A percentile compares a stretch with the other conserved stretches of the same genome.
These are phyloP conservation scores for Leccinum obscurum DNA, from an alignment of 768 basidiomycete species.

Conservation along the genomic window DNA sequence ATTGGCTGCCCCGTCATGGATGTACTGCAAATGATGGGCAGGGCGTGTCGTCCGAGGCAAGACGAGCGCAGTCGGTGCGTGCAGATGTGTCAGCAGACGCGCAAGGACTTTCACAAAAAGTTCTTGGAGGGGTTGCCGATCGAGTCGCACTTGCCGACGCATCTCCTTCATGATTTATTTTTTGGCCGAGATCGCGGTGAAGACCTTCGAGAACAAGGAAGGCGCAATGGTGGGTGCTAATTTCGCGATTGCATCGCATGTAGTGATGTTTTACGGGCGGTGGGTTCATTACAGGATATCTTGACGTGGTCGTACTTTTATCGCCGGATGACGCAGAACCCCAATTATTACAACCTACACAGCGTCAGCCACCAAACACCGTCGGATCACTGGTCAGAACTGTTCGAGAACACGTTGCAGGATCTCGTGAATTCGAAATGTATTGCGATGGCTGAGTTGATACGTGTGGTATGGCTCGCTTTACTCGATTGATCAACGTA, in stretches of 20 bases:
- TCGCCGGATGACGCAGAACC: constrained; percentile 95
- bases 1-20: constrained; percentile 98
- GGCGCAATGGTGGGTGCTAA: constrained; percentile 74
- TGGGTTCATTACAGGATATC: constrained; percentile 62
- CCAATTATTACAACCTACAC: constrained; percentile 92
- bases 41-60: constrained; percentile 88
- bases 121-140: constrained; percentile 98
- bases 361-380: constrained; percentile 95
- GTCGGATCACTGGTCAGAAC: constrained; percentile 92
- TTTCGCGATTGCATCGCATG: not conserved
- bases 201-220: constrained; percentile 99
- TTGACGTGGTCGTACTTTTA: constrained; percentile 99
- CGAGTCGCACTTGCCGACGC: constrained; percentile 90
- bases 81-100: constrained; percentile 95
- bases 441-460: constrained; percentile 73
- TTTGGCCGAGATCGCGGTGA: constrained; percentile 96
- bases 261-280: not conserved
- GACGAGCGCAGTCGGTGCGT: constrained; percentile 93
- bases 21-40: constrained; percentile 98
- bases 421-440: constrained; percentile 95
- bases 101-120: constrained; percentile 99
- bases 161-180: constrained; percentile 93
- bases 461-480: not conserved
- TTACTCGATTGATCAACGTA: not conserved
- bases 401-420: constrained; percentile 90